Evolutionary conservation across 2,329 filamentous ascomycete species (phyloP), one percentile per base, ranked within the genome.

Genomic region (Mariannaea elegans): DNA sequence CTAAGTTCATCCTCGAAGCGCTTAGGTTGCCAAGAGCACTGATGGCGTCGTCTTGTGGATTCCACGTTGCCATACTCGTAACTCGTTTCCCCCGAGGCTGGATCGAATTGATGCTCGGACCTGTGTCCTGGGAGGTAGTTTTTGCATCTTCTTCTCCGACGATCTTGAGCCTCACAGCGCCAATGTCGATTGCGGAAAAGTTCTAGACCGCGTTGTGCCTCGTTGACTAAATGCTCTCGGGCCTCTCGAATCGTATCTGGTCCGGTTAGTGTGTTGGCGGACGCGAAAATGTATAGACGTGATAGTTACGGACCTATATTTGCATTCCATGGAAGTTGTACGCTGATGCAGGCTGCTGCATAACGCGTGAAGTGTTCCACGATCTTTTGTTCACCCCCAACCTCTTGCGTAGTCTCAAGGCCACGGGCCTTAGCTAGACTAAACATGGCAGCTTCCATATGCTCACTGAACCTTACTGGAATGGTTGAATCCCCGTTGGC

Each of bases 261-360:
- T 41, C 8, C 10, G 4, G 38, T 41, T 41, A 41, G 38, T 8
- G 8, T 12, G 5, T 39, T 19, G 19, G 21, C 18, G 38, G 38
- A 4, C 24, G 9, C 24, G 9, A 27, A 27, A 9, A 27, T n/a
- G n/a, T n/a, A 18, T 23, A 23, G 14, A 19, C n/a, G n/a, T n/a
- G n/a, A n/a, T n/a, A n/a, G n/a, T n/a, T n/a, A n/a, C 14, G 12
- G 9, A 38, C 23, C 21, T 14, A 31, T 8, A 41, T 39, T 39
- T 16, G 16, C 1, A n/a, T 49, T 34, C 34, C 32, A 38, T 14
- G 39, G 42, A 10, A 52, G 42, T 12, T 63, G 57, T 6, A 46
- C 48, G 10, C 29, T 46, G 29, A 61, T 63, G 19, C 53, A 63
- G 3, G 53, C 46, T 2, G 49, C 57, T 0, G 45, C 36, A 19